A percentile compares a stretch with the other conserved stretches of the same genome.
These are phyloP conservation scores for Ceratorhiza oryzae-sativae DNA, from an alignment of 1,284 basidiomycete species.

Conservation along the genomic window DNA sequence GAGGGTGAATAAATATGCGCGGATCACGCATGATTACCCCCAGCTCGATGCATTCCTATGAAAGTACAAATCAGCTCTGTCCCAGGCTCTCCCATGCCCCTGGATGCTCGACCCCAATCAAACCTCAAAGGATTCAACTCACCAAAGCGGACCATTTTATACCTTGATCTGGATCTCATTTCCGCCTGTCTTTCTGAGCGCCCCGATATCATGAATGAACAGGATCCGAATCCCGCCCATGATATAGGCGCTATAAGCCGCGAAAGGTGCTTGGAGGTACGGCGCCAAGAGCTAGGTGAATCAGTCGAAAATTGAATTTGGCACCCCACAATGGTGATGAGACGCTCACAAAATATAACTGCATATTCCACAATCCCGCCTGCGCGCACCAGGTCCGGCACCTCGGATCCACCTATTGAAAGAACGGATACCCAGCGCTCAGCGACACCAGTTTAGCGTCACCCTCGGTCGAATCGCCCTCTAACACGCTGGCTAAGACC, in stretches of 20 bases:
- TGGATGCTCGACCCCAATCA: neutral
- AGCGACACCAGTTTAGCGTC: constrained; percentile 48
- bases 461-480: constrained; percentile 49
- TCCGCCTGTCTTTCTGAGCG: constrained; percentile 54
- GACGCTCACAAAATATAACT: constrained; percentile 53
- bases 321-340: too few relatives aligned
- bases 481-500: constrained; percentile 53
- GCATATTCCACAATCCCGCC: constrained; percentile 54
- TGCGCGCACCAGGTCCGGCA: constrained; percentile 50
- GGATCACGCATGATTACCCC: neutral
- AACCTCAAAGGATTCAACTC: neutral
- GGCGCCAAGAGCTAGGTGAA: constrained; percentile 50
- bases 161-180: constrained; percentile 56
- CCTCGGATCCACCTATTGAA: constrained; percentile 50
- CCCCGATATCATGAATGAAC: constrained; percentile 57
- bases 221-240: constrained; percentile 57
- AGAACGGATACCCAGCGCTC: constrained; percentile 53
- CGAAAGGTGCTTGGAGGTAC: constrained; percentile 51
- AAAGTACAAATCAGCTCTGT: neutral
- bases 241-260: constrained; percentile 55
- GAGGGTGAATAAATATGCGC: neutral
- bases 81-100: neutral
- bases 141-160: constrained; percentile 65
- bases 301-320: too few relatives aligned
- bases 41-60: neutral